phyloP scores from a whole-genome alignment of 148 eudicot species.

The Bassia scoparia region DNA sequence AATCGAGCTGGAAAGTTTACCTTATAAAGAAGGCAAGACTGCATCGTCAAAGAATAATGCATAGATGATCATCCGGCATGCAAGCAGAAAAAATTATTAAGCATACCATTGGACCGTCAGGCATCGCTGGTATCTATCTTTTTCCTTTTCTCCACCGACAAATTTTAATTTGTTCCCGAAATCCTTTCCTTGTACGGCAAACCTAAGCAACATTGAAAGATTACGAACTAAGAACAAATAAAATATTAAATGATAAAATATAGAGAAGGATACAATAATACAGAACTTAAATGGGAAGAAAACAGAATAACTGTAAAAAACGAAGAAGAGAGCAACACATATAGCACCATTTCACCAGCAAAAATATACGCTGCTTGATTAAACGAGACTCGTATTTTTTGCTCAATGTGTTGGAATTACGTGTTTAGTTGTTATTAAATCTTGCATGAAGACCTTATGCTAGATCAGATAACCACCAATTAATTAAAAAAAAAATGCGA shows the following conservation, averaged over 20 bases:
- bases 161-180: slow-evolving; percentile 94
- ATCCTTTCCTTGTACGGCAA: slow-evolving; percentile 93
- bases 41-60: slow-evolving; percentile 27
- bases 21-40: slow-evolving; percentile 34
- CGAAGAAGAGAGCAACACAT: slow-evolving; percentile 7
- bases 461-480: slow-evolving; percentile 35
- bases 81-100: background rate
- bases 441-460: slow-evolving; percentile 69
- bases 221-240: slow-evolving; percentile 7
- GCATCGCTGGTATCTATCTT: slow-evolving; percentile 73
- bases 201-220: slow-evolving; percentile 52
- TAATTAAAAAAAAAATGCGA: background rate
- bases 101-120: slow-evolving; percentile 67
- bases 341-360: slow-evolving; percentile 1
- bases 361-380: slow-evolving; percentile 95
- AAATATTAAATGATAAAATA: background rate
- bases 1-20: slow-evolving; percentile 87
- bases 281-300: background rate
- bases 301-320: background rate
- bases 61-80: slow-evolving; percentile 1
- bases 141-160: slow-evolving; percentile 99
- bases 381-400: slow-evolving; percentile 68
- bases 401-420: slow-evolving; percentile 96
- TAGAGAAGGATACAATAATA: background rate
- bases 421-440: slow-evolving; percentile 71